These are phyloP conservation scores for Chloris gayana DNA, from an alignment of 176 grass and related monocot genomes.

Conservation along the genomic window DNA sequence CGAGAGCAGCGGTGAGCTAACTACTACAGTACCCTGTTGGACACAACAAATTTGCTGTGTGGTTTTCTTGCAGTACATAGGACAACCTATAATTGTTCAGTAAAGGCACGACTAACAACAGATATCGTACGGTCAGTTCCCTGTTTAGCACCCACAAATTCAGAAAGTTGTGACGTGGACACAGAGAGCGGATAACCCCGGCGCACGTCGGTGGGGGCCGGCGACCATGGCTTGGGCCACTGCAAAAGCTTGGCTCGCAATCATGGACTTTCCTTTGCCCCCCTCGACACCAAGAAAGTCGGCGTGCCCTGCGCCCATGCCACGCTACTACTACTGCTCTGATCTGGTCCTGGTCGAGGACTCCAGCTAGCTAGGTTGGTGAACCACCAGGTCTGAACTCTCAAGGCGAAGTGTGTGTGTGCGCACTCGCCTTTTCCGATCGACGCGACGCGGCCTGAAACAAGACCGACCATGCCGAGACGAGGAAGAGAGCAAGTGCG, in stretches of 20 bases:
- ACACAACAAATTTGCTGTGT: too few relatives aligned
- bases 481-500: background rate
- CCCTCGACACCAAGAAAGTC: background rate
- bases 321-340: background rate
- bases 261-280: background rate
- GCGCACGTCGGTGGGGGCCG: conserved; percentile 9
- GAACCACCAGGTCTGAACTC: background rate
- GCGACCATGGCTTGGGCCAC: conserved; percentile 8
- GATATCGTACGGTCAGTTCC: background rate
- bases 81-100: background rate
- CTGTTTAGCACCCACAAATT: background rate
- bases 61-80: background rate
- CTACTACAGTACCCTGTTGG: too few relatives aligned
- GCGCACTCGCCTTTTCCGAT: conserved; percentile 29
- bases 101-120: background rate
- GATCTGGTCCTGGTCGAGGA: background rate
- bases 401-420: background rate
- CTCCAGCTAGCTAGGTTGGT: too few relatives aligned
- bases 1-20: too few relatives aligned
- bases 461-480: background rate
- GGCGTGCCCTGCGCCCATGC: background rate
- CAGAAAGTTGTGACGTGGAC: conserved; percentile 36
- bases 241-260: background rate
- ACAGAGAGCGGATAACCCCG: conserved; percentile 35
- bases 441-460: conserved; percentile 35